These are phyloP conservation scores for Morella rubra DNA, from an alignment of 306 rosid species.

Conservation along the genomic window DNA sequence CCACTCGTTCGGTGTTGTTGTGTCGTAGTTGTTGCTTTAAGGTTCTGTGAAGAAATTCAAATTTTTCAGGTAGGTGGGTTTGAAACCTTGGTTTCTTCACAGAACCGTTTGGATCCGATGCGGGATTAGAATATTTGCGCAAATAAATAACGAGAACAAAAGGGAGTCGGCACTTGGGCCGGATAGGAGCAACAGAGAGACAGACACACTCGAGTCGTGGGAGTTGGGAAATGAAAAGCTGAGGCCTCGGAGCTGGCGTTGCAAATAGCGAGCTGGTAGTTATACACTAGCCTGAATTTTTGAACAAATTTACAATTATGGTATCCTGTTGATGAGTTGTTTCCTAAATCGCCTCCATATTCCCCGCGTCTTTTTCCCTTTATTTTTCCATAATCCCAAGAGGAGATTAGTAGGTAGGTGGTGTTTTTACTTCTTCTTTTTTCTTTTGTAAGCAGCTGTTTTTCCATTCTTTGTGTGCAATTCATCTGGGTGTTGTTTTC, in stretches of 20 bases:
- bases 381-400: background rate
- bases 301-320: constrained; percentile 10
- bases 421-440: too few relatives aligned
- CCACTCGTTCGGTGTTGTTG: too few relatives aligned
- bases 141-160: background rate
- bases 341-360: background rate
- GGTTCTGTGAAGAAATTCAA: constrained; percentile 31
- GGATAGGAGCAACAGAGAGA: background rate
- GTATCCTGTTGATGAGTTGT: background rate
- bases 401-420: too few relatives aligned
- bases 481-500: too few relatives aligned
- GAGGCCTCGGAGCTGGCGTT: background rate
- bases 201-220: constrained; percentile 11
- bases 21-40: constrained; percentile 32
- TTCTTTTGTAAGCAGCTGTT: too few relatives aligned
- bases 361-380: constrained; percentile 10
- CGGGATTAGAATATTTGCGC: constrained; percentile 2
- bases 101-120: constrained; percentile 50
- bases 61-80: constrained; percentile 46
- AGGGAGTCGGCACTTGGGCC: background rate
- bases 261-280: background rate
- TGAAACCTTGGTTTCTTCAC: constrained; percentile 39
- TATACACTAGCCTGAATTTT: constrained; percentile 22
- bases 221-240: constrained; percentile 17
- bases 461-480: too few relatives aligned